Base-by-base conservation (phyloP, 495 filamentous ascomycete genomes). In the Penicillium canariense region DNA sequence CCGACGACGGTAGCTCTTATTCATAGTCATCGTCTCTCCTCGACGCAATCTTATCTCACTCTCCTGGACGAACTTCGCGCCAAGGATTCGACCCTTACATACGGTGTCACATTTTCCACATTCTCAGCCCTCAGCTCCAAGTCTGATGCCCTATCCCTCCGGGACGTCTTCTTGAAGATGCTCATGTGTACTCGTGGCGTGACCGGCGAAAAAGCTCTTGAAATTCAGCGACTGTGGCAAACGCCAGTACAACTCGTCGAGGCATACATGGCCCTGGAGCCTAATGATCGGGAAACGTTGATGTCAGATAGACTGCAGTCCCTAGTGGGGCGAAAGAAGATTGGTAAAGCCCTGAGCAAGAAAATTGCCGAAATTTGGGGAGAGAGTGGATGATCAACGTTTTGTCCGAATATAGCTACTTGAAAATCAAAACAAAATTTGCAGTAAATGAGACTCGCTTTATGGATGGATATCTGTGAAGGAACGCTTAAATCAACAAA, bases 111-210 rank as follows among this genome's bases (percentile, higher is more conserved):
- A 26, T 91, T 90, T 56, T 65, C 81, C 1, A 84, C 87, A 4
- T 93, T 93, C 60, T 81, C 85, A 0, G 79, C 82, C 1, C 65
- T 95, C 15, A 81, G 82, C 0, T 87, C 85, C 0, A 95, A 95
- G 68, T 89, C 86, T 0, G 86, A 88, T 26, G 76, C 77, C 36
- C 77, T 90, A 39, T 87, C 87, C 3, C 74, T 93, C 18, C 77
- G 88, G 34, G 90, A 95, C 55, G 65, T 93, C 0, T 93, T 80
- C 61, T 65, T 94, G 20, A 93, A 93, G 67, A 93, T 95, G 88
- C 73, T 95, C 45, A 93, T 95, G 89, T 90, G 87, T 59, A 88
- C 83, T 9, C 78, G 80, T 22, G 86, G 88, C 2, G 73, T 95
- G n/a, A 86, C 84, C 4, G 86, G 88, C 0, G 89, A 94, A 57